Conservation (phyloP, 208 protist genomes). For the Trypanosoma cruzi region DNA sequence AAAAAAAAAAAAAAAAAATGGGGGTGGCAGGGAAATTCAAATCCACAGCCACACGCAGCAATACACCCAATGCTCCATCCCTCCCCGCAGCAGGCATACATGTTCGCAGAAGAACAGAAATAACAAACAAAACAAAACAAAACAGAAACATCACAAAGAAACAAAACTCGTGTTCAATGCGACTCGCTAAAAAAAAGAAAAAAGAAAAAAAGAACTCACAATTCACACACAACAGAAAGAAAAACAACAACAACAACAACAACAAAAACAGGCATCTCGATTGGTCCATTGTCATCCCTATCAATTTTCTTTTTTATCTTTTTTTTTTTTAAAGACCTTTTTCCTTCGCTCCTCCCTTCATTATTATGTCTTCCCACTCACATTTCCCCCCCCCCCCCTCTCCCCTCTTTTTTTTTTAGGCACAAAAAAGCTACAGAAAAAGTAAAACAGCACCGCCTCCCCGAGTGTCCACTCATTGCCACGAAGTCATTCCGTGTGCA, state of each 20-base stretch:
- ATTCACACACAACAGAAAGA: background rate
- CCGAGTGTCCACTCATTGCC: background rate
- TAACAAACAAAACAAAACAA: too few species aligned
- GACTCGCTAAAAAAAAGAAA: slow-evolving; percentile 22
- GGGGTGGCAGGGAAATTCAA: too few species aligned
- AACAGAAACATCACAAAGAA: too few species aligned
- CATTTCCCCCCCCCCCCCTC: background rate
- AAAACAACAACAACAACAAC: slow-evolving; percentile 10
- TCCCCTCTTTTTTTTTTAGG: too few species aligned
- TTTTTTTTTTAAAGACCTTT: slow-evolving; percentile 10
- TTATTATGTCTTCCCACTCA: background rate
- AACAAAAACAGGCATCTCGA: background rate
- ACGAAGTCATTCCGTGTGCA: background rate
- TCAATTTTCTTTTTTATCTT: background rate
- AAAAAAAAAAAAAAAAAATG: slow-evolving; percentile 22
- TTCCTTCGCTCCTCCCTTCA: background rate
- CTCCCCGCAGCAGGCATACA: too few species aligned
- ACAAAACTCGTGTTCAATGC: slow-evolving; percentile 6
- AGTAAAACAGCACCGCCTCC: background rate
- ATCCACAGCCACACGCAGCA: too few species aligned
- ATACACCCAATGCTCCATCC: too few species aligned
- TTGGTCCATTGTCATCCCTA: background rate
- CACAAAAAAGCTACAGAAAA: background rate
- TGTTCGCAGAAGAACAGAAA: too few species aligned
- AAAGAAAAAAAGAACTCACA: slow-evolving; percentile 12